Percentiles rank a stretch among this genome's conserved stretches.
Conservation (phyloP, 495 filamentous ascomycete species). For the Cercophora newfieldiana region DNA sequence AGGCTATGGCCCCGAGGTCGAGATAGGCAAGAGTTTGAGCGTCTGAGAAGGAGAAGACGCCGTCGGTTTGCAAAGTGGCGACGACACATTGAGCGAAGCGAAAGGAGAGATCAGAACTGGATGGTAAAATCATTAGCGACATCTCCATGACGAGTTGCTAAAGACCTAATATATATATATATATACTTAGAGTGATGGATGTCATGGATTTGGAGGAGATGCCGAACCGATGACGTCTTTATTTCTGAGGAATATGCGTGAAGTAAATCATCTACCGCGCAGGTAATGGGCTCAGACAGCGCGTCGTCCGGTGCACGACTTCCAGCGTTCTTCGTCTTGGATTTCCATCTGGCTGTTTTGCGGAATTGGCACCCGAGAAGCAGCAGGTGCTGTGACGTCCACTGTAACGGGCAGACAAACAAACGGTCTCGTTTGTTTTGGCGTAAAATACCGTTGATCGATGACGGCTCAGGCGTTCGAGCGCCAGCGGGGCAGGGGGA, state of each 20-base stretch:
- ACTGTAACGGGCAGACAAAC: slow-evolving; percentile 10
- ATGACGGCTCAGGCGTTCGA: slow-evolving; percentile 9
- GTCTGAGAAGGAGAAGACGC: slow-evolving; percentile 9
- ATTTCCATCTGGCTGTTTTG: slow-evolving; percentile 7
- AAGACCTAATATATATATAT: too few relatives aligned
- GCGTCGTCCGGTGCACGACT: slow-evolving; percentile 3
- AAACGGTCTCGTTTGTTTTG: slow-evolving; percentile 8
- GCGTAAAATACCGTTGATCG: slow-evolving; percentile 11
- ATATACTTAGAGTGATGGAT: slow-evolving; percentile 5
- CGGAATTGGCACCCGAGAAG: slow-evolving; percentile 11
- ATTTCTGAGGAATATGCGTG: slow-evolving; percentile 11
- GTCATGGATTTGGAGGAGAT: slow-evolving; percentile 5
- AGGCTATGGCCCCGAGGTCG: slow-evolving; percentile 15
- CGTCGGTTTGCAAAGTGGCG: slow-evolving; percentile 2
- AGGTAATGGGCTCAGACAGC: slow-evolving; percentile 1
- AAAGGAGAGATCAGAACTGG: slow-evolving; percentile 7
- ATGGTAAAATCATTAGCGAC: slow-evolving; percentile 1
- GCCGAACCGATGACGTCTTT: slow-evolving; percentile 2
- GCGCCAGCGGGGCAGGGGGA: not conserved
- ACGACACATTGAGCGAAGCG: slow-evolving; percentile 10
- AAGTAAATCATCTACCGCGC: slow-evolving; percentile 9
- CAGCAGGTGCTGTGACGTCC: slow-evolving; percentile 10
- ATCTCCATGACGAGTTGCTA: not conserved
- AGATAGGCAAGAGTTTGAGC: slow-evolving; percentile 10
- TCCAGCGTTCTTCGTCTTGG: slow-evolving; percentile 7